A percentile compares a stretch with the other conserved stretches of the same genome.
Evolutionary conservation across 2,329 filamentous ascomycete species (phyloP).

Genomic region (Pseudonectria buxi): DNA sequence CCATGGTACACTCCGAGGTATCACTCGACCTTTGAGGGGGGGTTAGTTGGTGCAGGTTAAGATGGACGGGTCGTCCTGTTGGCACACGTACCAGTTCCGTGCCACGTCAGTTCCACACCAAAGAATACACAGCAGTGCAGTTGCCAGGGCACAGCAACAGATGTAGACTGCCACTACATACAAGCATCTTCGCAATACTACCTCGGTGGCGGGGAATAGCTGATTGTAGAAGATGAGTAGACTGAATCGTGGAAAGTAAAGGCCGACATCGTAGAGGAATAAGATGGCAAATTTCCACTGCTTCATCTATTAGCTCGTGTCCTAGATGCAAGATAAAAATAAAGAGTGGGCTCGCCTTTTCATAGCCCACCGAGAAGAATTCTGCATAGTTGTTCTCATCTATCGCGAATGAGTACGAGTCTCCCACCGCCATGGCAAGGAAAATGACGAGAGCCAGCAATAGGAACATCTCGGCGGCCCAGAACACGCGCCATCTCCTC

Average conservation of each 20-base stretch:
- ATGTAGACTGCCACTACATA: not conserved
- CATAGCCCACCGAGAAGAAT: not conserved
- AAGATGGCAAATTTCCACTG: constrained; percentile 1
- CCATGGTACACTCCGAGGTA: not conserved
- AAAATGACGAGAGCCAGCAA: not conserved
- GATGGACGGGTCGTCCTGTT: not conserved
- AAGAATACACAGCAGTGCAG: not conserved
- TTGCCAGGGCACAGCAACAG: not conserved
- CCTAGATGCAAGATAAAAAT: not conserved
- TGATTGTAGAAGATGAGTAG: constrained; percentile 1
- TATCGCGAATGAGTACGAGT: not conserved
- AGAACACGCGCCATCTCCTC: not conserved
- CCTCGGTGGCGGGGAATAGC: not conserved
- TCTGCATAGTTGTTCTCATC: not conserved
- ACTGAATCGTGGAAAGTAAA: constrained; percentile 2
- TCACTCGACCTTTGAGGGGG: not conserved
- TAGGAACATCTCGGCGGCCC: not conserved
- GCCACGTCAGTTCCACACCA: constrained; percentile 1
- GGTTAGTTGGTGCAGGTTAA: not conserved
- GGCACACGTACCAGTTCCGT: not conserved
- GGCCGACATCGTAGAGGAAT: not conserved
- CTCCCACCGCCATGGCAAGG: not conserved
- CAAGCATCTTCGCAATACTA: not conserved
- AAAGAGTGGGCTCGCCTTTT: not conserved
- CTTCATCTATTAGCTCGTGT: not conserved